phyloP scores from a whole-genome alignment of 2,329 filamentous ascomycete genomes.

The Delphinella strobiligena region DNA sequence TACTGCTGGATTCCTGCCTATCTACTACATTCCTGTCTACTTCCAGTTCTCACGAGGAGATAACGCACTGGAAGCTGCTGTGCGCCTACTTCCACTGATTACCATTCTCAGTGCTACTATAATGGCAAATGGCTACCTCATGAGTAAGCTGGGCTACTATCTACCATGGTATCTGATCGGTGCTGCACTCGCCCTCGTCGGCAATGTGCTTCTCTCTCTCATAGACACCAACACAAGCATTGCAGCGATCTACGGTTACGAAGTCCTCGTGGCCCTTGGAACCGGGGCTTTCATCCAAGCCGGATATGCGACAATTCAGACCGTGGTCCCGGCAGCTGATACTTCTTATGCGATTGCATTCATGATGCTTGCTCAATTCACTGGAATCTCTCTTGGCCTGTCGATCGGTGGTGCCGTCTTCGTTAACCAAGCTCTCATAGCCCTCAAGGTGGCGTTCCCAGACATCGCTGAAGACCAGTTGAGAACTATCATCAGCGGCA shows the following conservation, averaged over 20 bases:
- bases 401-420: slow-evolving; percentile 3
- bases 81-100: slow-evolving; percentile 32
- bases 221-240: slow-evolving; percentile 9
- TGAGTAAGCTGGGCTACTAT: slow-evolving; percentile 28
- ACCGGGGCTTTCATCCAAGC: slow-evolving; percentile 12
- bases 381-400: slow-evolving; percentile 1
- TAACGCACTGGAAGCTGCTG: slow-evolving; percentile 26
- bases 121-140: slow-evolving; percentile 26
- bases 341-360: slow-evolving; percentile 1
- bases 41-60: slow-evolving; percentile 41
- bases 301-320: too few relatives aligned
- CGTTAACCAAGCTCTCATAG: slow-evolving; percentile 1
- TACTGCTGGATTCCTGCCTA: slow-evolving; percentile 11
- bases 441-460: neutral
- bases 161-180: slow-evolving; percentile 29
- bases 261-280: slow-evolving; percentile 13
- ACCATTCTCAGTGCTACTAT: slow-evolving; percentile 24
- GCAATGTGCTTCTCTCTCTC: slow-evolving; percentile 23
- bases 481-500: slow-evolving; percentile 1
- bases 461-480: neutral
- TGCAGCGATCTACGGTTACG: slow-evolving; percentile 16
- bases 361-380: slow-evolving; percentile 3
- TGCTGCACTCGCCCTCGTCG: slow-evolving; percentile 23
- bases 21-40: slow-evolving; percentile 43
- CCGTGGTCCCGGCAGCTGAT: too few relatives aligned